phyloP scores from a whole-genome alignment of 2,329 filamentous ascomycete species.

The Aspergillus aculeatinus region DNA sequence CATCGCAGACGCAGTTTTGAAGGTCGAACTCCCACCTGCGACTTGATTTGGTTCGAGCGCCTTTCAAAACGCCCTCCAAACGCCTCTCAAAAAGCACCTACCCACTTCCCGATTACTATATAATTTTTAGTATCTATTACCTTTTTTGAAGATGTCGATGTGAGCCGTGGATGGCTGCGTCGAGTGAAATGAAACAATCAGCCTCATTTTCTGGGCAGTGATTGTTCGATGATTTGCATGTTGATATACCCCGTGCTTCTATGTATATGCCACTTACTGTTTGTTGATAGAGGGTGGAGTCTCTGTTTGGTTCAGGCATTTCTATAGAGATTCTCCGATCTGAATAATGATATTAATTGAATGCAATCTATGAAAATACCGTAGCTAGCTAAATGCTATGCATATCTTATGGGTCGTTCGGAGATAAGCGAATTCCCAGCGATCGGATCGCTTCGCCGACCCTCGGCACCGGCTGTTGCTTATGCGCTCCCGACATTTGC shows the following conservation, averaged over 20 bases:
- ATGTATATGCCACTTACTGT: background rate
- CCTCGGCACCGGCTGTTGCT: conserved; percentile 6
- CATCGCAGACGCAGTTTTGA: background rate
- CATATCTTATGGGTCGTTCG: background rate
- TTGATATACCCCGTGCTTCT: conserved; percentile 22
- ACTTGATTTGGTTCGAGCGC: no score
- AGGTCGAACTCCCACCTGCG: background rate
- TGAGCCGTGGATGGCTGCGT: conserved; percentile 14
- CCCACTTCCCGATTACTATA: conserved; percentile 7
- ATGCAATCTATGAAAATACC: background rate
- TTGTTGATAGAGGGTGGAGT: conserved; percentile 16
- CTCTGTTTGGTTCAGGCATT: background rate
- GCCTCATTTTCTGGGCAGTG: background rate
- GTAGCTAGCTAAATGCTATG: background rate
- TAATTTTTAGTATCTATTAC: conserved; percentile 22
- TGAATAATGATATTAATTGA: background rate
- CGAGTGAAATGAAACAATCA: conserved; percentile 12
- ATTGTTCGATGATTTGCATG: conserved; percentile 10
- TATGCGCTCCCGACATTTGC: background rate
- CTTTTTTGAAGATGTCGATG: conserved; percentile 8
- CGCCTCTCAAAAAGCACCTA: background rate
- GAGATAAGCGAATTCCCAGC: background rate
- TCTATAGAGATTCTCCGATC: background rate
- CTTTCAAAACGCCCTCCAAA: background rate
- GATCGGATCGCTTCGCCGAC: conserved; percentile 13